Evolutionary conservation across 1,284 basidiomycete genomes (phyloP), one percentile per base, ranked within the genome.

Genomic region (Vanrija sp.): DNA sequence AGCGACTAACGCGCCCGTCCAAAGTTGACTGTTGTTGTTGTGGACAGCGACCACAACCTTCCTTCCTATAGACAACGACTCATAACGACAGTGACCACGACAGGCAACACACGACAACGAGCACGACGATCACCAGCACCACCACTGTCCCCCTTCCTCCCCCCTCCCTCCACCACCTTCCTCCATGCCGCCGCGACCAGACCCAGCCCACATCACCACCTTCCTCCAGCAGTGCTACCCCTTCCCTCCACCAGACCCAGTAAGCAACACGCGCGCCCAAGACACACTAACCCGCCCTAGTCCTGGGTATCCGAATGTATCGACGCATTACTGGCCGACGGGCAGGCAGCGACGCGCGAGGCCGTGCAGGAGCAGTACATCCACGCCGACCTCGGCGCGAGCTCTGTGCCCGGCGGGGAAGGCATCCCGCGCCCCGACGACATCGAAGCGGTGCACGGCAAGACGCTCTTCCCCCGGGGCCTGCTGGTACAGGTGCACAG

Each of bases 401-500:
- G 69, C 3, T 67, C 70, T 9, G 57, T 68, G 5, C 60, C 50
- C 0, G 21, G 39, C 3, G 12, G 6, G n/a, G 21, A 21, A 28
- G 38, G 18, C 16, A 43, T 57, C n/a, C 23, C 57, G 19, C 54
- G 61, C n/a, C 58, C 45, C 7, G 55, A 45, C 53, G 61, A 46
- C 16, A 58, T 46, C 52, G 51, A 45, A 43, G 49, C 45, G 18
- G 45, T 38, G 26, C 62, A 42, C 46, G 43, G 65, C 57, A 40
- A 61, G 2, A 51, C 48, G 8, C 63, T 75, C 28, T 73, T 71
- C 56, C 60, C 62, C 2, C 29, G 43, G 5, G 69, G 67, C 0
- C 68, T 66, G 3, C 50, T 77, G 6, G 62, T 75, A 1, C 74
- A 75, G 55, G 46, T 77, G 16, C 53, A 65, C 29, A 53, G 61